These are phyloP conservation scores for Aphanomyces invadans DNA, from an alignment of 352 stramenopile species.

Conservation along the genomic window DNA sequence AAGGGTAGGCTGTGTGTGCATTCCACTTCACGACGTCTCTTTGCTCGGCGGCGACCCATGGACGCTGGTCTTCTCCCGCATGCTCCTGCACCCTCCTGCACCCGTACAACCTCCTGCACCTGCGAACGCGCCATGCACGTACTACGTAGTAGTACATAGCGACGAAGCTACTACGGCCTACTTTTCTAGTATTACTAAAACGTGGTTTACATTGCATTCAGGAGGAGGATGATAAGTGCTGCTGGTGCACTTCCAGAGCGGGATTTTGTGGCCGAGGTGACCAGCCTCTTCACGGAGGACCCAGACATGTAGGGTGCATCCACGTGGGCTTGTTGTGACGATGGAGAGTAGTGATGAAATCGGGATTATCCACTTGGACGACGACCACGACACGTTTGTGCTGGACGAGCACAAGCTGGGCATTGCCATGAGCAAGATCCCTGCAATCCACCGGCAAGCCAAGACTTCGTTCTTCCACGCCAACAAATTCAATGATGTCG, in stretches of 20 bases:
- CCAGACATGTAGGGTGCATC: constrained; percentile 43
- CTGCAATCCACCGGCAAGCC: constrained; percentile 46
- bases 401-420: constrained; percentile 72
- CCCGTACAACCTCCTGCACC: no score
- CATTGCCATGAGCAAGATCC: constrained; percentile 47
- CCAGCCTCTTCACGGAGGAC: constrained; percentile 49
- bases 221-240: no score
- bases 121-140: no score
- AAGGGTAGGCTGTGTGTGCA: not conserved
- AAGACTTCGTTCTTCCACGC: constrained; percentile 16
- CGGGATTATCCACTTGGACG: constrained; percentile 51
- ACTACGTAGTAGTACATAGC: no score
- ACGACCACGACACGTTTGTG: constrained; percentile 49
- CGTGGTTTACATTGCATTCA: no score
- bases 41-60: no score
- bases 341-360: constrained; percentile 56
- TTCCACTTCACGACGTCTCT: no score
- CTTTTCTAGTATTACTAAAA: no score
- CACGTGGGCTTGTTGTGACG: not conserved
- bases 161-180: no score
- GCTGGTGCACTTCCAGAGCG: not conserved
- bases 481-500: not conserved
- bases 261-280: constrained; percentile 23
- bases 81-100: no score
- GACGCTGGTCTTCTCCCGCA: no score